Evolutionary conservation across 176 grass and related monocot species (phyloP), one percentile per base, ranked within the genome.

Genomic region (Cymbopogon citratus): DNA sequence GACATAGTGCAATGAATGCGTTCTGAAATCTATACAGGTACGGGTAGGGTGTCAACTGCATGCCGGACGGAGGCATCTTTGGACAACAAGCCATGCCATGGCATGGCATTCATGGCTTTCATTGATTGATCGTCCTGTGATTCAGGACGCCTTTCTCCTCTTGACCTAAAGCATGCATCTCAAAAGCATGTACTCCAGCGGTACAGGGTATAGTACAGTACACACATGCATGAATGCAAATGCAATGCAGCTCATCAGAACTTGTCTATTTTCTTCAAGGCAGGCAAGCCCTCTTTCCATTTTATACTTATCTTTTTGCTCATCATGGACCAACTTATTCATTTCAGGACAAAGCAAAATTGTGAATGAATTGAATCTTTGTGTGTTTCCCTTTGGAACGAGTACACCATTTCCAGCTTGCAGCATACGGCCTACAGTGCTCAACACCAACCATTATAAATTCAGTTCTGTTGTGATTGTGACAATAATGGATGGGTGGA

Each of bases 131-230:
- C 54, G 7, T 23, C 38, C 68, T 60, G 68, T 6, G 67, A 73
- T 16, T 21, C 5, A 81, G 48, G 67, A 46, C 81, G 44, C n/a
- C 44, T 24, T 65, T 16, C 14, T 46, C 21, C n/a, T n/a, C n/a
- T 46, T 73, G 68, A 67, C 86, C 80, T 62, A 69, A 80, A 86
- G 38, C 77, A 81, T 65, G n/a, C n/a, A n/a, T n/a, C 16, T 15
- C 38, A 76, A 76, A 78, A 71, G 43, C 70, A 49, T 65, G 63
- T 51, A 73, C 71, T n/a, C n/a, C n/a, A n/a, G n/a, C n/a, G n/a
- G n/a, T n/a, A n/a, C n/a, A 73, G 19, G 19, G 6, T 21, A 52
- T 18, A 40, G n/a, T 25, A n/a, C 27, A 49, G 0, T 28, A 9
- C 6, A 48, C 69, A 34, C 9, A 34, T 41, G 36, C 21, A 69